Conservation (phyloP, 345 rosid species). For the Moricandia moricandioides region DNA sequence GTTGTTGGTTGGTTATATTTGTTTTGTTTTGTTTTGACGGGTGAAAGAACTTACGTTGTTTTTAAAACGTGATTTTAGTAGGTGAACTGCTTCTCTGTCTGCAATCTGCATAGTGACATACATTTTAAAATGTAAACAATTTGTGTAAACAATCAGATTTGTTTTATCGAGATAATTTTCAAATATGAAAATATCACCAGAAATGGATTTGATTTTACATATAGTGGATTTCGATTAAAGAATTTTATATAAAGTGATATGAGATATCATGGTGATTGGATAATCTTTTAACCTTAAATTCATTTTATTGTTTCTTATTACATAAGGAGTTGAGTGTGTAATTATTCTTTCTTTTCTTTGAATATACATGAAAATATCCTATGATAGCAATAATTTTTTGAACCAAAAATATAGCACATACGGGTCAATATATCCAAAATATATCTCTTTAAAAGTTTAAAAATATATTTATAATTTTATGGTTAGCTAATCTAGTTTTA, state of each 20-base stretch:
- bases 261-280: neutral
- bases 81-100: constrained; percentile 23
- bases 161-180: neutral
- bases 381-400: too few species aligned
- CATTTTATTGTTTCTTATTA: neutral
- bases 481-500: too few species aligned
- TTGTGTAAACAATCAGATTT: neutral
- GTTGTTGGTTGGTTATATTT: constrained; percentile 26
- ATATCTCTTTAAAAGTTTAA: too few species aligned
- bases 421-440: too few species aligned
- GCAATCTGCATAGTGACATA: neutral
- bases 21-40: constrained; percentile 12
- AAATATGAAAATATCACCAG: neutral
- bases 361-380: too few species aligned
- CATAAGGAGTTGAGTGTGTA: neutral
- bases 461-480: too few species aligned
- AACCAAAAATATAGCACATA: too few species aligned
- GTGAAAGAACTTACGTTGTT: constrained; percentile 14
- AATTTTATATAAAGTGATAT: neutral
- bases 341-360: too few species aligned
- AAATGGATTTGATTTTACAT: neutral
- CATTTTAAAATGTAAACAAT: neutral
- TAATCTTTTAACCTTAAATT: neutral
- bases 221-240: neutral
- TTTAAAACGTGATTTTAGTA: constrained; percentile 37